Evolutionary conservation across 2,329 filamentous ascomycete genomes (phyloP), one percentile per base, ranked within the genome.

Genomic region (Diaporthe citriasiana): DNA sequence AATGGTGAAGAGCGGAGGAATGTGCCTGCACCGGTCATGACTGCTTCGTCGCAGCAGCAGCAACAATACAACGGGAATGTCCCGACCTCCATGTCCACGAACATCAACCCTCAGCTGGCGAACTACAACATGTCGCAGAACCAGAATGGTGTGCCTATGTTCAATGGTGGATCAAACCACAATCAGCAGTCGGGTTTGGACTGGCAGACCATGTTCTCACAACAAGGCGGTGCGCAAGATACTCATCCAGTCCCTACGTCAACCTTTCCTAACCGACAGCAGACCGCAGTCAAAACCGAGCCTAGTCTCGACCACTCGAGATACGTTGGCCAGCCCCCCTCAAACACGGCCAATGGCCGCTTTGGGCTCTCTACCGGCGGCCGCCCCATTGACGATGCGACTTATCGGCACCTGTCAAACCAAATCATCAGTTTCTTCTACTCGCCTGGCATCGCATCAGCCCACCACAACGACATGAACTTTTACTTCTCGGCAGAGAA

Each of bases 171-270:
- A 81, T 89, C 89, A 78, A 89, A 88, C 84, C 85, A 88, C 83
- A 88, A 88, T 83, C 90, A 91, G 84, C 87, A 89, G 85, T 86
- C 87, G 82, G 84, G 88, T 86, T 86, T 93, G 86, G 93, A 94
- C 85, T 95, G 93, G 93, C 89, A 92, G 81, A 89, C 93, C 82
- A 93, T 95, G 91, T 94, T 94, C 55, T 63, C 57, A 60, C 70
- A 71, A 87, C 92, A 92, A 86, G 84, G 91, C 86, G 91, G 91
- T 89, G 88, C 90, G 85, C 90, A 92, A 84, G 87, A 91, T 84
- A 86, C 88, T 83, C 91, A 90, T 30, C 50, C 60, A 72, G 59
- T 40, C 22, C 50, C 57, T 84, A 82, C 88, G 82, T 91, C 89
- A 85, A 85, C 87, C 82, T 85, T 92, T 88, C 92, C 92, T 87